phyloP scores from a whole-genome alignment of 805 yeast genomes.

The Blastobotrys chiropterorum region DNA sequence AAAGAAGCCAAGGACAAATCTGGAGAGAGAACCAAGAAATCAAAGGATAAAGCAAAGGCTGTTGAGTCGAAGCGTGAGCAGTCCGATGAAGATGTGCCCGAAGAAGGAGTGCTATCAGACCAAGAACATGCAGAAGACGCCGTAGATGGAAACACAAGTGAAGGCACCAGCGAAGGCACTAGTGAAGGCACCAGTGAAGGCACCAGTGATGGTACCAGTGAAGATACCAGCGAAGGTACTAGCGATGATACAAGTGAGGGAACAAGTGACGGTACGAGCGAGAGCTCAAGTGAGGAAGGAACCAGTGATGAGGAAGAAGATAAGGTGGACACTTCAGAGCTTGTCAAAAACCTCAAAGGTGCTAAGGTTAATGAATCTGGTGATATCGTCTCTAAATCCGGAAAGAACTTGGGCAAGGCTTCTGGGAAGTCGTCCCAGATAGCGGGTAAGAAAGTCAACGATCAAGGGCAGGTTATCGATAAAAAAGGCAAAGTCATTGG shows the following conservation, averaged over 20 bases:
- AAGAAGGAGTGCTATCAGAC: too few species aligned
- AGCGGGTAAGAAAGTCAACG: constrained; percentile 3
- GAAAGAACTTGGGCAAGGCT: neutral
- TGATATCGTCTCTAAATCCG: neutral
- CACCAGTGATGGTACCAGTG: neutral
- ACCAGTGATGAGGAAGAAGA: neutral
- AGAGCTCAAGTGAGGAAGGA: neutral
- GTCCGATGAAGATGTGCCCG: too few species aligned
- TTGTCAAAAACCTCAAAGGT: neutral
- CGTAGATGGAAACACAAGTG: neutral
- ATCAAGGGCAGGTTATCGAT: neutral
- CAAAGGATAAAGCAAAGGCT: too few species aligned
- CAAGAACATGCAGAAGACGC: neutral
- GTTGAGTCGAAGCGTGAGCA: too few species aligned
- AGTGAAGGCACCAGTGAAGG: neutral
- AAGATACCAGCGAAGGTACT: neutral
- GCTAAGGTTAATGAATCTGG: constrained; percentile 7
- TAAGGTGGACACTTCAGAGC: neutral
- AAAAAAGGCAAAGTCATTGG: constrained; percentile 1
- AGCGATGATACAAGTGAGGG: neutral
- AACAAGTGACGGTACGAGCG: neutral
- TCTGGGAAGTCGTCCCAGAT: neutral
- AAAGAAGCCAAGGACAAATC: neutral
- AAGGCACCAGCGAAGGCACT: neutral
- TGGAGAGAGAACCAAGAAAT: neutral